Evolutionary conservation across 352 stramenopile species (phyloP).

Genomic region (Pythium brachiatum): DNA sequence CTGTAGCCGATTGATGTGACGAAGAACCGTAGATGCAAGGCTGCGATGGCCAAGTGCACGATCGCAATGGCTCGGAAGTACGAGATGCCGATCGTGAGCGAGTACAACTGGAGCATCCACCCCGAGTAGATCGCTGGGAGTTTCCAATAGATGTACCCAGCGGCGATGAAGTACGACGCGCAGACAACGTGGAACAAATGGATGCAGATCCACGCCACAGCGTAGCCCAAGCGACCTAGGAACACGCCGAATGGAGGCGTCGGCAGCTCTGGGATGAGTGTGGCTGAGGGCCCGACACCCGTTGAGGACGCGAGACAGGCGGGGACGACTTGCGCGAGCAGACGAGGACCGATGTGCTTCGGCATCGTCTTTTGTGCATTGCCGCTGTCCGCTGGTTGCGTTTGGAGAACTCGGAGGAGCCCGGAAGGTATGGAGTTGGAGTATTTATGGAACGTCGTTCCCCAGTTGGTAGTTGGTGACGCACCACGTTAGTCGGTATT

Average conservation of each 20-base stretch:
- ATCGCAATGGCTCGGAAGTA: neutral
- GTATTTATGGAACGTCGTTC: too few species aligned
- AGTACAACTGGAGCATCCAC: constrained; percentile 3
- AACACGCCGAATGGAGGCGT: constrained; percentile 1
- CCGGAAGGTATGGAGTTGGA: too few species aligned
- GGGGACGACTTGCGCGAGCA: too few species aligned
- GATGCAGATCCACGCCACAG: neutral
- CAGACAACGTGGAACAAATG: constrained; percentile 3
- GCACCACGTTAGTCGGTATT: too few species aligned
- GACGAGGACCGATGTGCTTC: too few species aligned
- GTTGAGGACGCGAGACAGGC: too few species aligned
- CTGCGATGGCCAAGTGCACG: constrained; percentile 1
- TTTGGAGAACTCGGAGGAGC: too few species aligned
- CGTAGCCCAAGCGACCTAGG: neutral
- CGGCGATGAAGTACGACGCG: constrained; percentile 2
- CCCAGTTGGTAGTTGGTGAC: too few species aligned
- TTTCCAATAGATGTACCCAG: neutral
- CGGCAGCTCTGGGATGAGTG: too few species aligned
- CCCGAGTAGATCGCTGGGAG: neutral
- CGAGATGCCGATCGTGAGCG: neutral
- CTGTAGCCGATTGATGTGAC: neutral
- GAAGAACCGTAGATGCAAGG: neutral
- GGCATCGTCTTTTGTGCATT: too few species aligned
- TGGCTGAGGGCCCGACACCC: too few species aligned
- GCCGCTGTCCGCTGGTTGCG: too few species aligned